Conservation (phyloP, 352 stramenopile genomes). For the Aphanomyces stellatus region DNA sequence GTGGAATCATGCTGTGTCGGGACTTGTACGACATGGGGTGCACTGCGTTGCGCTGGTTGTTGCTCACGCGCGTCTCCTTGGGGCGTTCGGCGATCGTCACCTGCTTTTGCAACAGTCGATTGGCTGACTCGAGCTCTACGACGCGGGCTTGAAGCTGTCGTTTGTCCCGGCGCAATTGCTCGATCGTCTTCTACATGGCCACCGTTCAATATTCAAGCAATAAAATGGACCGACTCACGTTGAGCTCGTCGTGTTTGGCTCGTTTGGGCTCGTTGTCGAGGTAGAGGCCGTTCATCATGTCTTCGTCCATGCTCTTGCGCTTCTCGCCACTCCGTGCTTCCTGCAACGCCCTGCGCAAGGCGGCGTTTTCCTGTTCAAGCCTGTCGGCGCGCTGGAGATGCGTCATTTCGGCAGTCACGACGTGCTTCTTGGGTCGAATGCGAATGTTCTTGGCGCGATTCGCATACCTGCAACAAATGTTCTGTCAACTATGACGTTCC, state of each 20-base stretch:
- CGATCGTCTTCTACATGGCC: slow-evolving; percentile 14
- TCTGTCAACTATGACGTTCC: neutral
- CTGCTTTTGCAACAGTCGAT: neutral
- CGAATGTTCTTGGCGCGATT: slow-evolving; percentile 89
- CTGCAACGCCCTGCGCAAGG: slow-evolving; percentile 30
- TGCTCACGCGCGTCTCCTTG: neutral
- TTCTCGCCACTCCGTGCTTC: slow-evolving; percentile 26
- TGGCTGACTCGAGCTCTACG: slow-evolving; percentile 26
- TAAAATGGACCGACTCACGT: no score
- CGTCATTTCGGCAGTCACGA: slow-evolving; percentile 65
- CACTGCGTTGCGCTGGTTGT: neutral
- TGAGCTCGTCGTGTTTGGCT: slow-evolving; percentile 1
- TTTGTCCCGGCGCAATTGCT: slow-evolving; percentile 1
- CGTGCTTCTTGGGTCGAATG: slow-evolving; percentile 74
- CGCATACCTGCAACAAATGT: slow-evolving; percentile 33
- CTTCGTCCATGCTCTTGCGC: slow-evolving; percentile 32
- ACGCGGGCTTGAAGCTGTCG: slow-evolving; percentile 26
- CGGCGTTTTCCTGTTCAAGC: slow-evolving; percentile 43
- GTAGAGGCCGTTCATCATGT: slow-evolving; percentile 29
- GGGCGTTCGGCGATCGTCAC: neutral
- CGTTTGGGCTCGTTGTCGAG: slow-evolving; percentile 11
- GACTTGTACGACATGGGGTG: neutral
- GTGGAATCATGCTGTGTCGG: slow-evolving; percentile 4
- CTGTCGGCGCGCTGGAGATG: slow-evolving; percentile 50
- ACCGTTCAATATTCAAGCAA: no score